Base-by-base conservation (phyloP, 2,329 filamentous ascomycete genomes). In the Colletotrichum sojae region DNA sequence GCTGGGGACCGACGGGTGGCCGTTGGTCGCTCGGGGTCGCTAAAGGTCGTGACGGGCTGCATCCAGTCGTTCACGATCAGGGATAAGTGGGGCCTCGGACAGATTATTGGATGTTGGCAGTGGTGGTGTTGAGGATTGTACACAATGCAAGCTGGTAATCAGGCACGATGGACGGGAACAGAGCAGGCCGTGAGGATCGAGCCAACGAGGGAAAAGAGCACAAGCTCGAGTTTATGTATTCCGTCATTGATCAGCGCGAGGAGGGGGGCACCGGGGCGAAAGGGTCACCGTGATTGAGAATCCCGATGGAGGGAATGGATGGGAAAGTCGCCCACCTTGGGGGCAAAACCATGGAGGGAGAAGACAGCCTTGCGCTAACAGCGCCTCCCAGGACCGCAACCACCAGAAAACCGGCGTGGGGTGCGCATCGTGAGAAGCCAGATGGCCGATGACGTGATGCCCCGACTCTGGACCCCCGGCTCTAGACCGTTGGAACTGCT, bases 301-400 rank as follows among this genome's bases (percentile, higher is more conserved):
- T 6, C 8, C 9, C 16, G 27, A 20, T 48, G 59, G 18, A 31
- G 39, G 18, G 45, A 18, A 18, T 12, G 15, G 18, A 13, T 12
- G 40, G 16, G 25, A 13, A 9, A 15, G 12, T 51, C 31, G 27
- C 27, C 27, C 27, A 31, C 8, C 6, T 8, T 5, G 27, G 9
- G 4, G 9, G 4, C 27, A 8, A n/a, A 40, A 12, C 48, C 46
- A 16, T 13, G 22, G 53, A 57, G 62, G 63, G 60, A 16, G 53
- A 57, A 67, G 63, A 54, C 46, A 65, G 65, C 60, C 61, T 68
- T 54, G 12, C 52, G 65, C 60, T 36, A 48, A 15, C 18, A 39
- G 51, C 52, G 49, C 58, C 31, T 48, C 22, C 31, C 27, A 18
- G 4, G 20, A 27, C 40, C 25, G n/a, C 56, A 56, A 63, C 18